These are phyloP conservation scores for Sporothrix inflata DNA, from an alignment of 2,329 filamentous ascomycete species.

Conservation along the genomic window DNA sequence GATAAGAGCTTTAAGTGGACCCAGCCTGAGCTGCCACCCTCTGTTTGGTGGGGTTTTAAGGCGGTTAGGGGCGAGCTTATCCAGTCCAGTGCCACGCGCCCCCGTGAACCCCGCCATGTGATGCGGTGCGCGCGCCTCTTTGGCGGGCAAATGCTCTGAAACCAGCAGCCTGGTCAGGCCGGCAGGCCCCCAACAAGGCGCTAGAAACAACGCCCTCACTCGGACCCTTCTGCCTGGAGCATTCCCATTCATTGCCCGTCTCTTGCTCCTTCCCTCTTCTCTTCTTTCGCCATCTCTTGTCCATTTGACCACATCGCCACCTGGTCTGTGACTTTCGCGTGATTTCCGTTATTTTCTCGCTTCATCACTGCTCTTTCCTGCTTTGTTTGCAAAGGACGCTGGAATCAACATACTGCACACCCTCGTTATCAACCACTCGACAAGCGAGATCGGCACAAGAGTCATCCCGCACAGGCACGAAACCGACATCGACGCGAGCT, in stretches of 20 bases:
- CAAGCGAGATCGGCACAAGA: conserved; percentile 10
- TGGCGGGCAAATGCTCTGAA: conserved; percentile 8
- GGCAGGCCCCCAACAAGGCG: neutral
- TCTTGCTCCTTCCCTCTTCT: neutral
- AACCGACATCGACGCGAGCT: neutral
- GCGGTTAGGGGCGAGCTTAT: conserved; percentile 17
- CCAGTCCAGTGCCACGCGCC: neutral
- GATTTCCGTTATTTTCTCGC: neutral
- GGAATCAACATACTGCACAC: neutral
- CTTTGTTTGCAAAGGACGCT: neutral
- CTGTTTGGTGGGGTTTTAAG: neutral
- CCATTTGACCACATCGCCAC: conserved; percentile 17
- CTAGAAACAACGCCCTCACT: neutral
- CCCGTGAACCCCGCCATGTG: conserved; percentile 25
- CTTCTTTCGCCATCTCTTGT: neutral
- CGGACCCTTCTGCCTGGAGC: conserved; percentile 4
- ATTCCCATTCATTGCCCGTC: neutral
- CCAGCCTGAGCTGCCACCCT: neutral
- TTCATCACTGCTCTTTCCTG: neutral
- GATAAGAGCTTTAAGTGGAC: conserved; percentile 6
- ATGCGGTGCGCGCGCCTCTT: neutral
- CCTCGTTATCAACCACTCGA: neutral
- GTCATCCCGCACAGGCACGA: neutral
- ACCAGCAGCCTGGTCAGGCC: conserved; percentile 4
- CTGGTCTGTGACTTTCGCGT: conserved; percentile 12